Percentiles rank a stretch among this genome's conserved stretches.
These are phyloP conservation scores for Cryoendolithus antarcticus DNA, from an alignment of 2,329 filamentous ascomycete genomes.

Conservation along the genomic window DNA sequence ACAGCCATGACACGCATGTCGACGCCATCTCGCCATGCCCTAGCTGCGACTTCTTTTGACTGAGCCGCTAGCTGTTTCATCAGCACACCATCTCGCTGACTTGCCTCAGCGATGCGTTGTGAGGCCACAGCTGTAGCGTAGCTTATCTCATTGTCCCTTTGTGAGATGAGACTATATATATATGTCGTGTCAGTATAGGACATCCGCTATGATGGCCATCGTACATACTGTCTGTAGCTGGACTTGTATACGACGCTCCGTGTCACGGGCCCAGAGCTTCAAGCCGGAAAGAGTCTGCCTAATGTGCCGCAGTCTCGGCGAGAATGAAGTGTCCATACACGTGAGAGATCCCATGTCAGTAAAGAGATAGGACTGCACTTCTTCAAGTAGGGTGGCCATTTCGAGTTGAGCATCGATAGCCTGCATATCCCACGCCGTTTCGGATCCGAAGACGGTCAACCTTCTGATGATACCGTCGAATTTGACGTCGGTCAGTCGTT, in stretches of 20 bases:
- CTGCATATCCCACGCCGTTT: not conserved
- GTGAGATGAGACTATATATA: too few species aligned
- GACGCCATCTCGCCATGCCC: not conserved
- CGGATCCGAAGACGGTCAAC: not conserved
- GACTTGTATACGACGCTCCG: too few species aligned
- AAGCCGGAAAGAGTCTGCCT: not conserved
- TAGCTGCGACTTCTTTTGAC: not conserved
- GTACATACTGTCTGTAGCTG: too few species aligned
- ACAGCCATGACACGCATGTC: constrained; percentile 1
- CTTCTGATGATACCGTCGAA: not conserved
- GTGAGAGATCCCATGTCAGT: too few species aligned
- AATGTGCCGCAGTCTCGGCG: not conserved
- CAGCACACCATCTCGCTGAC: not conserved
- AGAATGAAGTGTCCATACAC: too few species aligned
- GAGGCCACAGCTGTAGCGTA: not conserved
- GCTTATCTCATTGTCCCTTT: too few species aligned
- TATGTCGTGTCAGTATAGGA: too few species aligned
- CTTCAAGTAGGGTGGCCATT: not conserved
- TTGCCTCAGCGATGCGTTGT: not conserved
- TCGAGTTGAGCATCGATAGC: not conserved
- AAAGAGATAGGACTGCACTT: not conserved
- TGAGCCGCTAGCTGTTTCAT: constrained; percentile 1
- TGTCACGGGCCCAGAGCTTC: too few species aligned
- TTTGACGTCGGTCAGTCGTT: too few species aligned
- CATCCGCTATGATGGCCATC: too few species aligned